These are phyloP conservation scores for Elsinoe ampelina DNA, from an alignment of 2,329 filamentous ascomycete genomes.

Conservation along the genomic window DNA sequence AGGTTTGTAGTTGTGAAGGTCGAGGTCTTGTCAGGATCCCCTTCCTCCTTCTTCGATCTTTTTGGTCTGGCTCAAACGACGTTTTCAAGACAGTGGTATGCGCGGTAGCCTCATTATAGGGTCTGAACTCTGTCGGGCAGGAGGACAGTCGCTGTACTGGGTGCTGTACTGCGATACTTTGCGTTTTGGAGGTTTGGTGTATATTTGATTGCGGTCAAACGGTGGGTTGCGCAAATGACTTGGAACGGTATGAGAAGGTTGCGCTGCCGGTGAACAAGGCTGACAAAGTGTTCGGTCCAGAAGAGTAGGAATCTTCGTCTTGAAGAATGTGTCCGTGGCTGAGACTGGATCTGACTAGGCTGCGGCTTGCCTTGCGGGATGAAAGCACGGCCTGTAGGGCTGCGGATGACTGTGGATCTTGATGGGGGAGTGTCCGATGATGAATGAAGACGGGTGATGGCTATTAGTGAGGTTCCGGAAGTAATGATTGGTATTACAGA, in stretches of 20 bases:
- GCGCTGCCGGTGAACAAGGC: background rate
- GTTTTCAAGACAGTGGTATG: constrained; percentile 9
- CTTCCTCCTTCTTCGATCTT: background rate
- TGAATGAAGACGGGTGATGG: background rate
- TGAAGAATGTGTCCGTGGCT: constrained; percentile 7
- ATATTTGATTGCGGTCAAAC: constrained; percentile 9
- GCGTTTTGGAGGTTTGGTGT: background rate
- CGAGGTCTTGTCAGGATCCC: background rate
- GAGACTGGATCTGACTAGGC: constrained; percentile 9
- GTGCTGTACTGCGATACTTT: background rate
- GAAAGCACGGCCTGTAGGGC: background rate
- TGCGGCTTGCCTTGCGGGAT: constrained; percentile 3
- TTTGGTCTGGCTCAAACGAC: background rate
- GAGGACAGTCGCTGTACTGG: background rate
- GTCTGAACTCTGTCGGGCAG: constrained; percentile 9
- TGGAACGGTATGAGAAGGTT: background rate
- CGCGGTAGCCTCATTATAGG: constrained; percentile 10
- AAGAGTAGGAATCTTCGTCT: background rate
- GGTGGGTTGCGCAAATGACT: constrained; percentile 5
- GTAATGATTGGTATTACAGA: background rate
- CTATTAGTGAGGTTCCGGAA: background rate
- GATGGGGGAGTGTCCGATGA: background rate
- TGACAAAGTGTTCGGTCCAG: background rate
- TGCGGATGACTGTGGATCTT: background rate
- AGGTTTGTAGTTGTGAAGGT: background rate